A percentile compares a stretch with the other conserved stretches of the same genome.
phyloP scores from a whole-genome alignment of 441 rosid genomes.

The Adansonia grandidieri region DNA sequence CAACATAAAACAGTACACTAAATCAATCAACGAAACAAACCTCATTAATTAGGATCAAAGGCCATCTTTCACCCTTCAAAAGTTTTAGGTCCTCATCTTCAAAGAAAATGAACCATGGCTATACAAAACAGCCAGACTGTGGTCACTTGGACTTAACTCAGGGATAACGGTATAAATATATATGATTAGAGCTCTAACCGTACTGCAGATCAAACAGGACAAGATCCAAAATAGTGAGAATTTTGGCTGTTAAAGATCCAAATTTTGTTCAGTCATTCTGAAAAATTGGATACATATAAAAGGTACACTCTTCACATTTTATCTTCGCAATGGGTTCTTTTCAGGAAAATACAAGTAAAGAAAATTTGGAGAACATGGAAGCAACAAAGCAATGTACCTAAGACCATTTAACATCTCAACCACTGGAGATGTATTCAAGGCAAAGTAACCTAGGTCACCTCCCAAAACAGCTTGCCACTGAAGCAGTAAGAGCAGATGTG shows the following conservation, averaged over 20 bases:
- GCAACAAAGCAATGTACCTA: background rate
- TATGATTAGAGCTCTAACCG: background rate
- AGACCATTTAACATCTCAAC: slow-evolving; percentile 2
- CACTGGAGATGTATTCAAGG: background rate
- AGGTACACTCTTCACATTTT: background rate
- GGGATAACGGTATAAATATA: background rate
- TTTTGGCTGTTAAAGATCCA: background rate
- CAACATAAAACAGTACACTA: no score
- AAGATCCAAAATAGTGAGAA: background rate
- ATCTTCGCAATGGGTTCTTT: background rate
- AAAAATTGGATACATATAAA: background rate
- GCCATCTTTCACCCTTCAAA: background rate
- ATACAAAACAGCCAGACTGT: background rate
- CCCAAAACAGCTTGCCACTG: slow-evolving; percentile 63
- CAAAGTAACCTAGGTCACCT: slow-evolving; percentile 40
- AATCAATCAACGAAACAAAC: no score
- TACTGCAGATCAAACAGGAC: background rate
- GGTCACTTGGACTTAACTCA: background rate
- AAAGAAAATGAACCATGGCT: background rate
- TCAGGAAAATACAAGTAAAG: background rate
- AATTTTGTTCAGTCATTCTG: background rate
- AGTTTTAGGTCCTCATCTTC: background rate
- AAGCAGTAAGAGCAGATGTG: slow-evolving; percentile 61
- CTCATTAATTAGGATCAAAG: background rate
- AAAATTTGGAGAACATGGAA: background rate